Evolutionary conservation across 306 rosid species (phyloP).

Genomic region (Boehmeria nivea): DNA sequence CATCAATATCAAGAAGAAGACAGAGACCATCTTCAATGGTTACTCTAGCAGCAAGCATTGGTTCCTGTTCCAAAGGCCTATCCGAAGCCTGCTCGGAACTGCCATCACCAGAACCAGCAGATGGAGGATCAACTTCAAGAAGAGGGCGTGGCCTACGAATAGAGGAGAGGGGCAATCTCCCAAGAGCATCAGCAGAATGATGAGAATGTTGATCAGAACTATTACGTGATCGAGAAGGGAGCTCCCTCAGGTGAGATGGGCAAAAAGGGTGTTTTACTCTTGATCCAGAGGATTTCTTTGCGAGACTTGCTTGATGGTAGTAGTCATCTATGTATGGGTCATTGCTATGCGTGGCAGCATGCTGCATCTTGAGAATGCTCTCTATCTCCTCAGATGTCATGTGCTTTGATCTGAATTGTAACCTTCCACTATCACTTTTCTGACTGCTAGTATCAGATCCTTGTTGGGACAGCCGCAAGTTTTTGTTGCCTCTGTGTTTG

Average conservation of each 20-base stretch:
- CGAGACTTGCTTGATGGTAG: conserved; percentile 87
- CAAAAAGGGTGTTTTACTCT: conserved; percentile 72
- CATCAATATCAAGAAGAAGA: conserved; percentile 94
- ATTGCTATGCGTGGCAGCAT: conserved; percentile 87
- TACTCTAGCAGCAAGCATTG: conserved; percentile 92
- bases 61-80: conserved; percentile 96
- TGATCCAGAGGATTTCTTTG: conserved; percentile 67
- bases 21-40: conserved; percentile 87
- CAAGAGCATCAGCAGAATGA: conserved; percentile 87
- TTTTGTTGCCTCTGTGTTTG: conserved; percentile 57
- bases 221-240: conserved; percentile 65
- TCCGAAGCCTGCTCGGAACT: conserved; percentile 57
- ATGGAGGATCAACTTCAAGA: conserved; percentile 85
- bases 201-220: conserved; percentile 81
- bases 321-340: conserved; percentile 98
- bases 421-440: conserved; percentile 63
- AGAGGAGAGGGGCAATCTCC: conserved; percentile 89
- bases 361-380: conserved; percentile 92
- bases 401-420: conserved; percentile 74
- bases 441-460: conserved; percentile 56
- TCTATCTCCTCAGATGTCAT: conserved; percentile 89
- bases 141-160: conserved; percentile 98
- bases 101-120: conserved; percentile 41
- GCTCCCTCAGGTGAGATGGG: conserved; percentile 90
- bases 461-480: conserved; percentile 47